Base-by-base conservation (phyloP, 495 filamentous ascomycete genomes). In the Daldinia bambusicola region DNA sequence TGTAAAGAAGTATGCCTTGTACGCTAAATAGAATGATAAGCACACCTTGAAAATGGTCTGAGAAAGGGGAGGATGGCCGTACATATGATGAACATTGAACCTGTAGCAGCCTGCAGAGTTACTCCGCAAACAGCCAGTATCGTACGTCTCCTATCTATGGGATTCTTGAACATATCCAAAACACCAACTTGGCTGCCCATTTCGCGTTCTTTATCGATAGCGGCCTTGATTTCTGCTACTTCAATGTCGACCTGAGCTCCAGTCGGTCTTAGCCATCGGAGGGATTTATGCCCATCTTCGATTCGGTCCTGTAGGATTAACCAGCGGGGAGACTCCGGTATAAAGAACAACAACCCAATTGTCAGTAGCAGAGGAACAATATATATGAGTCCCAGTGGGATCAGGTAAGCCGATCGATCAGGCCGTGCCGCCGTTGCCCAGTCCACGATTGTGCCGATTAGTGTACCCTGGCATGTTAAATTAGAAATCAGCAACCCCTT, bases 291-390 rank as follows among this genome's bases (percentile, higher is more conserved):
- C 10, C 83, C 85, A 53, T 82, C 74, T 20, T 83, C 82, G n/a
- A 72, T 41, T 48, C 76, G 78, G 12, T 80, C 78, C 51, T 82
- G 76, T 41, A 81, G 77, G 20, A 86, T 73, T n/a, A 88, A 75
- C 85, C 85, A 88, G 34, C 85, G 81, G 1, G 85, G 85, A 9
- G 80, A 83, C 60, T 87, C 85, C 0, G 85, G 84, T 37, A 87
- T 82, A 70, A 87, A 83, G 55, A 86, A 70, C 18, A 86, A 70
- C 18, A 87, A 45, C 12, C 81, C 82, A 20, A 78, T 63, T 26
- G 77, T 73, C 22, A 86, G 60, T 36, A 87, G 59, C 13, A 77
- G 72, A 0, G 85, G 85, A 7, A 86, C 70, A 22, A 85, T 76
- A 59, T 80, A 86, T 55, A 86, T 76, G 5, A 85, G 60, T 13